Evolutionary conservation across 148 eudicot genomes (phyloP), one percentile per base, ranked within the genome.

Genomic region (Polygonum aviculare): DNA sequence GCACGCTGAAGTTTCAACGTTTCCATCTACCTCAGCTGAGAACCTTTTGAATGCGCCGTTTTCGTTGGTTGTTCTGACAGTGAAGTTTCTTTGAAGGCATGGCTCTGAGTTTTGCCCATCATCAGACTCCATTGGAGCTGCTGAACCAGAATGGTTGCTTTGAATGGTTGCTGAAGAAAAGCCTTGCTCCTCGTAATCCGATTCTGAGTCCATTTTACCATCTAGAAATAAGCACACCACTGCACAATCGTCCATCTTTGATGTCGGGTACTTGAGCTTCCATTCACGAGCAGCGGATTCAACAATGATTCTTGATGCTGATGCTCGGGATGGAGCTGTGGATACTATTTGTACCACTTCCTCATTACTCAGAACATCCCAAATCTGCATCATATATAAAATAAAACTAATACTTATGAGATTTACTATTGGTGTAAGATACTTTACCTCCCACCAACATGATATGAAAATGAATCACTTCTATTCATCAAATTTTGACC

Each of bases 351-450:
- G 90, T 16, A 93, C 94, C 79, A 93, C 98, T 83, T 96, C 97
- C 76, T 96, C 99, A 31, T 96, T 96, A 84, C 98, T 91, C 78
- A 96, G 72, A 22, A 96, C 99, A 76, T 96, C 99, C 99, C 99
- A 95, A 69, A 95, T 88, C 98, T 95, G 82, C 59, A 75, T 38
- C 48, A 3, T 4, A 63, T 6, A 35, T 5, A 63, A 63, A 26
- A 35, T 5, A 63, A 63, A 26, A 8, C 16, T 2, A 15, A 36
- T 5, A 10, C 5, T 12, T 18, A 15, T 18, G 6, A 51, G 55
- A 51, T 51, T 51, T 51, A 26, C 31, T 26, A 2, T 51, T 18
- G n/a, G 3, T 51, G 19, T 15, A 50, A 50, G n/a, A 14, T 5
- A 50, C 14, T 50, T 4, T 50, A 50, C n/a, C 3, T 50, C 2